phyloP scores from a whole-genome alignment of 495 filamentous ascomycete species.

The Tuber microsphaerosporum region DNA sequence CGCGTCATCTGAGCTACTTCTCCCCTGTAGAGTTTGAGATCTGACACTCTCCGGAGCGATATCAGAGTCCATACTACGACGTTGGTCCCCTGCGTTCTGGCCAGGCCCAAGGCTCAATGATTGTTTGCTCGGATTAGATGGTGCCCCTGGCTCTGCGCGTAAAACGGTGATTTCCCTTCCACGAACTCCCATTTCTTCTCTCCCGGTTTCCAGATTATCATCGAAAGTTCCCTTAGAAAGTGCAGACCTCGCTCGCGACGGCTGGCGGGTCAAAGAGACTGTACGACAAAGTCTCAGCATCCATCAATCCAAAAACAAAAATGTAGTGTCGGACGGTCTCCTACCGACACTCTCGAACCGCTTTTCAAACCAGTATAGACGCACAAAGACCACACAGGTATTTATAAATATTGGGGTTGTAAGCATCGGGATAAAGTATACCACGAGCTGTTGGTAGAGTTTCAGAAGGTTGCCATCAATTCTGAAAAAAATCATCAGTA shows the following conservation, averaged over 20 bases:
- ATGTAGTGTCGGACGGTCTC: slow-evolving; percentile 34
- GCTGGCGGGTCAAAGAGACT: slow-evolving; percentile 34
- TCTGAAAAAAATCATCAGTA: slow-evolving; percentile 37
- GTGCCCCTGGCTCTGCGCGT: slow-evolving; percentile 36
- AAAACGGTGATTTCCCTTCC: slow-evolving; percentile 57
- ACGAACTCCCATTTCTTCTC: slow-evolving; percentile 53
- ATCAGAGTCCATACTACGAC: not conserved
- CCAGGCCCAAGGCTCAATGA: not conserved
- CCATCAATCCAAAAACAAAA: not conserved
- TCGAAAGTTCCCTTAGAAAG: slow-evolving; percentile 50
- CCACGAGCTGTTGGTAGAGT: slow-evolving; percentile 67
- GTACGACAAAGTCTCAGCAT: slow-evolving; percentile 1
- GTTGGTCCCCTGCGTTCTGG: not conserved
- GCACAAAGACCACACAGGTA: slow-evolving; percentile 76
- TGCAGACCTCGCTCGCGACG: slow-evolving; percentile 43
- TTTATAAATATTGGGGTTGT: slow-evolving; percentile 89
- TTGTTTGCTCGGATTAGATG: slow-evolving; percentile 1
- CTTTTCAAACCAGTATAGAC: slow-evolving; percentile 96
- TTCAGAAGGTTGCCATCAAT: slow-evolving; percentile 66
- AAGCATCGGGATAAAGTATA: slow-evolving; percentile 65
- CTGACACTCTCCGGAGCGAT: not conserved
- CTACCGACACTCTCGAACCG: slow-evolving; percentile 72
- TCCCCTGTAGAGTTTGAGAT: not conserved
- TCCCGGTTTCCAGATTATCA: slow-evolving; percentile 44
- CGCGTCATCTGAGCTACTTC: slow-evolving; percentile 4